These are phyloP conservation scores for Bruguiera parviflora DNA, from an alignment of 345 rosid genomes.

Conservation along the genomic window DNA sequence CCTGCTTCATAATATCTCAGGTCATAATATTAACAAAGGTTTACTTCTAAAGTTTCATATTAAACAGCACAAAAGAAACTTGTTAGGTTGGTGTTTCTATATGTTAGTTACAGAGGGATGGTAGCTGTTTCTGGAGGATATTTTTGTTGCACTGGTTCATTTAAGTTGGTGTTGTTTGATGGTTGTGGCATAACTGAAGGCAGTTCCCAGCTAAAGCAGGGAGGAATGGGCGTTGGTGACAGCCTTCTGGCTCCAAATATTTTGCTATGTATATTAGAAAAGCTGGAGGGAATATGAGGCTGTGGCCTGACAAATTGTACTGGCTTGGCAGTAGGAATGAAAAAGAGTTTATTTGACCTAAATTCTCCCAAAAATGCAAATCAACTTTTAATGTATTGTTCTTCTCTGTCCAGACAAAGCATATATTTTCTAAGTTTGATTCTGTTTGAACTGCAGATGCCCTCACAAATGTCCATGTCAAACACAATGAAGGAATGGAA, in stretches of 20 bases:
- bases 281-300: too few relatives aligned
- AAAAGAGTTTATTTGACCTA: constrained; percentile 10
- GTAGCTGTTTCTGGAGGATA: not conserved
- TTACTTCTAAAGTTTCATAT: not conserved
- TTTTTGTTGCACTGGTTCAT: not conserved
- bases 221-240: not conserved
- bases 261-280: too few relatives aligned
- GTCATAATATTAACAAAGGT: constrained; percentile 25
- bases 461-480: constrained; percentile 44
- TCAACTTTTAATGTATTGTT: not conserved
- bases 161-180: not conserved
- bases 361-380: not conserved
- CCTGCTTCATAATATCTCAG: constrained; percentile 80
- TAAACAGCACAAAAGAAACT: not conserved
- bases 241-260: not conserved
- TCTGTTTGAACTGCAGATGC: constrained; percentile 49
- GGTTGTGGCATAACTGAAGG: not conserved
- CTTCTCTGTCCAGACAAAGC: constrained; percentile 4
- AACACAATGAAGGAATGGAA: constrained; percentile 57
- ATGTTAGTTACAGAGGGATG: constrained; percentile 9
- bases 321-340: not conserved
- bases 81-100: not conserved
- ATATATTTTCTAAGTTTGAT: not conserved
- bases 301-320: not conserved
- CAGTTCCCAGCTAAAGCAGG: too few relatives aligned